A percentile compares a stretch with the other conserved stretches of the same genome.
phyloP scores from a whole-genome alignment of 768 basidiomycete species.

The Boletus reticuloceps region DNA sequence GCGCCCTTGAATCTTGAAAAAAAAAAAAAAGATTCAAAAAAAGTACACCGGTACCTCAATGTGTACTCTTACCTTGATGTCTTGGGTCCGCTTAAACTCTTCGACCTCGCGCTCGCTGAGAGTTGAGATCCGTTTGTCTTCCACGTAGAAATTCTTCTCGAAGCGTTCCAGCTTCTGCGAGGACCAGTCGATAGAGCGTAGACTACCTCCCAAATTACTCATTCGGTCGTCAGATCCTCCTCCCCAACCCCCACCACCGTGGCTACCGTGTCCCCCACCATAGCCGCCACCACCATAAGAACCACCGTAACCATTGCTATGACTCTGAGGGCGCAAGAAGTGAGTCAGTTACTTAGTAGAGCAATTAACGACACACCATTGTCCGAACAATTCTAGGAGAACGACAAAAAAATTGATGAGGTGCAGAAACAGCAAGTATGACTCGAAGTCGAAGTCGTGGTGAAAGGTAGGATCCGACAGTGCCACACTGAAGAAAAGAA shows the following conservation, averaged over 20 bases:
- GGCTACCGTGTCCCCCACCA: slow-evolving; percentile 23
- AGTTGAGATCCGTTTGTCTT: slow-evolving; percentile 79
- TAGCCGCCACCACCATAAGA: slow-evolving; percentile 23
- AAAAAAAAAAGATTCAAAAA: slow-evolving; percentile 1
- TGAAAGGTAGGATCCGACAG: slow-evolving; percentile 9
- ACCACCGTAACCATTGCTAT: slow-evolving; percentile 35
- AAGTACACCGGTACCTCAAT: neutral
- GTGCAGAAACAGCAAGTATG: neutral
- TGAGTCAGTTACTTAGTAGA: neutral
- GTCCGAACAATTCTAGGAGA: slow-evolving; percentile 3
- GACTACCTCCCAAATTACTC: slow-evolving; percentile 76
- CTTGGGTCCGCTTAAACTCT: slow-evolving; percentile 78
- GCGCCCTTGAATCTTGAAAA: slow-evolving; percentile 75
- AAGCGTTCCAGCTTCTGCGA: slow-evolving; percentile 73
- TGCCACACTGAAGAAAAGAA: slow-evolving; percentile 17
- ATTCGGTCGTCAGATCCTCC: slow-evolving; percentile 58
- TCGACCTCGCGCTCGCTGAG: slow-evolving; percentile 85
- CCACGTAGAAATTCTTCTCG: slow-evolving; percentile 97
- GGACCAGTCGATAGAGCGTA: slow-evolving; percentile 86
- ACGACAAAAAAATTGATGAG: neutral
- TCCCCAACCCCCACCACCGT: slow-evolving; percentile 33
- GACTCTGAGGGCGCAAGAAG: slow-evolving; percentile 19
- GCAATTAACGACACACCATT: slow-evolving; percentile 15
- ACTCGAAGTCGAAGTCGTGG: slow-evolving; percentile 22
- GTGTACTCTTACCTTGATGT: slow-evolving; percentile 68